Evolutionary conservation across 345 rosid species (phyloP).

Genomic region (Hibiscus tridactylites): DNA sequence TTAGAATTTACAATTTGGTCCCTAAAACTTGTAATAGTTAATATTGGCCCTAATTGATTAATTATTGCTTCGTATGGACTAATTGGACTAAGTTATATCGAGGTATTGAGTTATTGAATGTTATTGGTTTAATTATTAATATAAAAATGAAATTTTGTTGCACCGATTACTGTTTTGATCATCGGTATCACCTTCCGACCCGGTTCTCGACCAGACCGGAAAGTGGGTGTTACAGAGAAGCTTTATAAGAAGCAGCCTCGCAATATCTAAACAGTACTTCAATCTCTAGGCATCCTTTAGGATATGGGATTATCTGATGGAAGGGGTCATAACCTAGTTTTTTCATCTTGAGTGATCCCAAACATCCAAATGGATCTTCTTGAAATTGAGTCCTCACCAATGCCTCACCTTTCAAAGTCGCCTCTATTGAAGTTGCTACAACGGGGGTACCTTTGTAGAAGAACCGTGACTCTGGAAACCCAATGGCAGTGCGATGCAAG

Average conservation of each 20-base stretch:
- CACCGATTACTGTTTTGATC: too few species aligned
- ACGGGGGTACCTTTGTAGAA: slow-evolving; percentile 67
- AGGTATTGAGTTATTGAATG: too few species aligned
- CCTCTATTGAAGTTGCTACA: slow-evolving; percentile 48
- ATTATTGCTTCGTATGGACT: too few species aligned
- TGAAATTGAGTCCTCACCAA: slow-evolving; percentile 71
- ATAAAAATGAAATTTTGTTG: too few species aligned
- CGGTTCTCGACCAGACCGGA: too few species aligned
- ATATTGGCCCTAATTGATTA: too few species aligned
- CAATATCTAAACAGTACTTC: slow-evolving; percentile 73
- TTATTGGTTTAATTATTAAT: too few species aligned
- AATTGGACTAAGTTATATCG: too few species aligned
- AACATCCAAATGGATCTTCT: slow-evolving; percentile 84
- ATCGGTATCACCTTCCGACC: too few species aligned
- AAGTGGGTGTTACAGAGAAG: slow-evolving; percentile 27
- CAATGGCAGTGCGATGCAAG: slow-evolving; percentile 71
- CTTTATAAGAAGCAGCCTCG: slow-evolving; percentile 59
- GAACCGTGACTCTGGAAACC: slow-evolving; percentile 75
- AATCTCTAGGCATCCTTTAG: slow-evolving; percentile 83
- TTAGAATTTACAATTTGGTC: too few species aligned
- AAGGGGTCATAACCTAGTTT: slow-evolving; percentile 88
- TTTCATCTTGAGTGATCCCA: slow-evolving; percentile 68
- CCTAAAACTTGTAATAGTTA: too few species aligned
- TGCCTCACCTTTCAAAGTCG: slow-evolving; percentile 78
- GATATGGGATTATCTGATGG: slow-evolving; percentile 84